Percentiles rank a stretch among this genome's conserved stretches.
Conservation (phyloP, 352 stramenopile genomes). For the Pythium dissimile region DNA sequence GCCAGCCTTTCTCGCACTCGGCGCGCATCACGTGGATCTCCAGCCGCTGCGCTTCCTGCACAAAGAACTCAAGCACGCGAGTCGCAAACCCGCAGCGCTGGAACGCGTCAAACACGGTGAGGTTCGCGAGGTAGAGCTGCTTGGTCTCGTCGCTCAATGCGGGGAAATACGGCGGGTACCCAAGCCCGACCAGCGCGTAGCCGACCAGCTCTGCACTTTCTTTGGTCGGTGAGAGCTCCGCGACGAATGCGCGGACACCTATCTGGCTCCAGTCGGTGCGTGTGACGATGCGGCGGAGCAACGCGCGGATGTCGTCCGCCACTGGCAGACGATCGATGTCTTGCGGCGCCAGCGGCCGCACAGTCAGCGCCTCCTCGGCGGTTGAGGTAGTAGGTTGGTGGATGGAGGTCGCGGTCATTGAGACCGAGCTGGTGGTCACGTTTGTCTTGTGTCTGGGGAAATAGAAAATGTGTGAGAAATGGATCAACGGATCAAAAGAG, state of each 20-base stretch:
- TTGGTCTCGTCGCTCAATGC: slow-evolving; percentile 16
- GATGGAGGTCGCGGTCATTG: no score
- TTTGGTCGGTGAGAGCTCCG: slow-evolving; percentile 5
- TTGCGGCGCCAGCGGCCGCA: neutral
- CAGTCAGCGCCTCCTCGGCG: neutral
- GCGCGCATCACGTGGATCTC: slow-evolving; percentile 18
- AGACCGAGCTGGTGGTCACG: no score
- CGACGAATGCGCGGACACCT: slow-evolving; percentile 25
- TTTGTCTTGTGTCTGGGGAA: no score
- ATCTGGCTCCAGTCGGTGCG: slow-evolving; percentile 26
- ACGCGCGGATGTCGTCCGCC: slow-evolving; percentile 2
- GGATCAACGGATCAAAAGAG: no score
- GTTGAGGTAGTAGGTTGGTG: no score
- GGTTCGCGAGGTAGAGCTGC: slow-evolving; percentile 27
- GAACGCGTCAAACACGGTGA: slow-evolving; percentile 22
- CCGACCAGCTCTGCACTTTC: neutral
- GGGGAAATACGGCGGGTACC: slow-evolving; percentile 32
- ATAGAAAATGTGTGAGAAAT: no score
- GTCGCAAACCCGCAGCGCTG: slow-evolving; percentile 19
- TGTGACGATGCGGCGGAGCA: slow-evolving; percentile 14
- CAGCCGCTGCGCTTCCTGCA: slow-evolving; percentile 10
- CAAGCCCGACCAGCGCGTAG: slow-evolving; percentile 16
- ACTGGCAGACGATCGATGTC: slow-evolving; percentile 6
- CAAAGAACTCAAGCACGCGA: slow-evolving; percentile 22
- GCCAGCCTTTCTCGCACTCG: slow-evolving; percentile 34